Evolutionary conservation across 2,329 filamentous ascomycete species (phyloP).

Genomic region (Aspergillus calidoustus): DNA sequence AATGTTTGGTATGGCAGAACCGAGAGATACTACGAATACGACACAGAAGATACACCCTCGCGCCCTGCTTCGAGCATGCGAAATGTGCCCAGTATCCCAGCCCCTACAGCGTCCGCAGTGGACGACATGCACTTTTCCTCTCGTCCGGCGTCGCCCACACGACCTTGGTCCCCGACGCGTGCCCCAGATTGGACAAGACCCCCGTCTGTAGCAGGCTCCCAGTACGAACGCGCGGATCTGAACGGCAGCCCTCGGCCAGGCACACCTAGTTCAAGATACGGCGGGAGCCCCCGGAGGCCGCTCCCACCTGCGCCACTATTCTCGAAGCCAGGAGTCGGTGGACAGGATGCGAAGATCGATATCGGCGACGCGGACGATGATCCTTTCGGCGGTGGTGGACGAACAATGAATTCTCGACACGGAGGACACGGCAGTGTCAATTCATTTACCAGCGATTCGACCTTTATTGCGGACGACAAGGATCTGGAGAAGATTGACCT

Average conservation of each 20-base stretch:
- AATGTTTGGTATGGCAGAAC: conserved; percentile 16
- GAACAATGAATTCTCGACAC: conserved; percentile 54
- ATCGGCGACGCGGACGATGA: conserved; percentile 63
- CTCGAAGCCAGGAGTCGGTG: conserved; percentile 54
- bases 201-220: conserved; percentile 63
- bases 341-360: conserved; percentile 51
- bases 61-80: conserved; percentile 50
- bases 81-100: conserved; percentile 47
- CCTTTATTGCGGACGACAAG: conserved; percentile 59
- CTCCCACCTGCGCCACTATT: conserved; percentile 89
- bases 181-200: conserved; percentile 70
- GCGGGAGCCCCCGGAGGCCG: conserved; percentile 82
- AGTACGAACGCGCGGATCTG: conserved; percentile 85
- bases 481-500: conserved; percentile 50
- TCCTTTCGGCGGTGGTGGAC: conserved; percentile 65
- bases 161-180: conserved; percentile 60
- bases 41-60: conserved; percentile 33
- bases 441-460: conserved; percentile 66
- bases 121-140: conserved; percentile 45
- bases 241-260: conserved; percentile 90
- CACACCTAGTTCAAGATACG: conserved; percentile 86
- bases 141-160: conserved; percentile 46
- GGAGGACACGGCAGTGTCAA: conserved; percentile 61
- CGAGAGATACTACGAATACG: conserved; percentile 26
- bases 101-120: conserved; percentile 39